Conservation (phyloP, 176 grass and related monocot genomes). For the Aegilops sharonensis region DNA sequence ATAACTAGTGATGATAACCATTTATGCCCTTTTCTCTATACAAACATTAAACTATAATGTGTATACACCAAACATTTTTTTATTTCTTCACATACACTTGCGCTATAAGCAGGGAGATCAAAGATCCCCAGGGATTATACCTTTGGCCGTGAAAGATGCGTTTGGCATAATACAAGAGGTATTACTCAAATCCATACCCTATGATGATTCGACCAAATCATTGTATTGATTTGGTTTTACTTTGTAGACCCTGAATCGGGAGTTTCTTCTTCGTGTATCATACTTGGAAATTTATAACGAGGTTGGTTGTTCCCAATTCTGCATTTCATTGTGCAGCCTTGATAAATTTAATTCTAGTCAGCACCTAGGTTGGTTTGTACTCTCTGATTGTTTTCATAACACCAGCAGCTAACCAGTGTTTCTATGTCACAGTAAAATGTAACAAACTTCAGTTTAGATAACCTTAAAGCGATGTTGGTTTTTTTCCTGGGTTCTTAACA, state of each 20-base stretch:
- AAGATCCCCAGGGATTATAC: conserved; percentile 99
- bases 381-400: neutral
- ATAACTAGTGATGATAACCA: neutral
- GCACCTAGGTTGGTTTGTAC: neutral
- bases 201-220: conserved; percentile 5
- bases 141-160: conserved; percentile 98
- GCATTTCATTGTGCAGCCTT: neutral
- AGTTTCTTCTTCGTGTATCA: conserved; percentile 98
- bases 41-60: neutral
- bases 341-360: neutral
- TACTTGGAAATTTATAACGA: conserved; percentile 99
- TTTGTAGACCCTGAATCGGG: conserved; percentile 77
- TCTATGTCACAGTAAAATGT: neutral
- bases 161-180: conserved; percentile 99
- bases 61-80: conserved; percentile 16
- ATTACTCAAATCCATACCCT: conserved; percentile 15
- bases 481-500: neutral
- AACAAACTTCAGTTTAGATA: neutral
- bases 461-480: neutral
- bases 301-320: conserved; percentile 45
- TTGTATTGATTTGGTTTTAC: conserved; percentile 7
- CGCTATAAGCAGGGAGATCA: conserved; percentile 81
- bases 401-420: neutral
- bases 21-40: conserved; percentile 20
- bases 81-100: conserved; percentile 16